Base-by-base conservation (phyloP, 495 filamentous ascomycete genomes). In the Neurospora sp. region DNA sequence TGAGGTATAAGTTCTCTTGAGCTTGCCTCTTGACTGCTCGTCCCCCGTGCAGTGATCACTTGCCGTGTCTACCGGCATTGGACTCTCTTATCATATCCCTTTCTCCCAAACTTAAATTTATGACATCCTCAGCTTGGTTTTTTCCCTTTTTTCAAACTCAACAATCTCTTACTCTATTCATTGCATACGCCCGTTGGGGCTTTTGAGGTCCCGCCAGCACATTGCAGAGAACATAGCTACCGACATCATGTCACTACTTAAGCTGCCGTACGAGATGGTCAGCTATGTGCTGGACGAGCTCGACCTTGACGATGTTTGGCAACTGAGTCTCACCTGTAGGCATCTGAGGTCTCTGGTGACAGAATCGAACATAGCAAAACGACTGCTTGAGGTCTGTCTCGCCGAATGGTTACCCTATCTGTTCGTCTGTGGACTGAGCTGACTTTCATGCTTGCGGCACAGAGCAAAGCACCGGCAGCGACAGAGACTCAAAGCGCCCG, bases 251-350 rank as follows among this genome's bases (percentile, higher is more conserved):
- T 76, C 78, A 48, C 66, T 80, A 38, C 39, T 76, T 43, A 48
- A 66, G 11, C 77, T 92, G 42, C 90, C 91, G 4, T 91, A 90
- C 78, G 91, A 92, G 81, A 83, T 92, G 11, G 82, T 91, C 45
- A 85, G 88, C 38, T 85, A 88, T 74, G 87, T 92, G 69, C 84
- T 90, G 62, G 81, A 85, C 11, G 81, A 86, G 71, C 80, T 90
- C 54, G 78, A 84, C 54, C 80, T 90, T 37, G 81, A 86, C 73
- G 87, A 90, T 74, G 74, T 86, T 39, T 80, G 85, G 28, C 78
- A 82, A 73, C 77, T 90, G 37, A 85, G 83, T 38, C 76, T 84
- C 59, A 84, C 86, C 45, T 89, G 88, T 76, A 84, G 81, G 11
- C 79, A 84, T 19, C 83, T 94, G 21, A 81, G 84, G 72, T 84